These are phyloP conservation scores for Drechslerella stenobrocha DNA, from an alignment of 2,329 filamentous ascomycete species.

Conservation along the genomic window DNA sequence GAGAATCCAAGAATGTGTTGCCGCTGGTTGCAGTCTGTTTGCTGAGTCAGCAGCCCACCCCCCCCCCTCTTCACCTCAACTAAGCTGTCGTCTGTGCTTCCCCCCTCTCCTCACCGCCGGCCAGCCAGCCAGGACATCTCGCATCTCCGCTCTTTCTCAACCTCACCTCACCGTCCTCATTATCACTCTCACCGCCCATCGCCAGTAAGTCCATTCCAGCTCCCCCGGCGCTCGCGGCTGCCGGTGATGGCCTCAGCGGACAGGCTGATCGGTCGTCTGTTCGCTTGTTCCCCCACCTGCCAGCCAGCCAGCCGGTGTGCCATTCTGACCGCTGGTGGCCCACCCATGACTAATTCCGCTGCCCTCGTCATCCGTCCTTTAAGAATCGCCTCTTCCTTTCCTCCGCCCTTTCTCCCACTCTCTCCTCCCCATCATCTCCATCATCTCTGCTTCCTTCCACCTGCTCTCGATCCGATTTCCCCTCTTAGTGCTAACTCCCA, in stretches of 20 bases:
- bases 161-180: neutral
- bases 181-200: too few relatives aligned
- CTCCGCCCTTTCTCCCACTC: slow-evolving; percentile 48
- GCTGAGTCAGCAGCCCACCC: too few relatives aligned
- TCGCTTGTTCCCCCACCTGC: slow-evolving; percentile 13
- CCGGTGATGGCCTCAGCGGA: neutral
- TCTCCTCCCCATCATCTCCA: slow-evolving; percentile 52
- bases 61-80: too few relatives aligned
- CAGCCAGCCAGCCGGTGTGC: slow-evolving; percentile 6
- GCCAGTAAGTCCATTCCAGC: too few relatives aligned
- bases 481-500: slow-evolving; percentile 50
- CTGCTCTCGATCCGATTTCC: slow-evolving; percentile 50
- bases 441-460: slow-evolving; percentile 53
- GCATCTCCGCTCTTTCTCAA: neutral
- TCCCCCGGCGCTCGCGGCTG: too few relatives aligned
- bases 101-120: too few relatives aligned
- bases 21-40: neutral
- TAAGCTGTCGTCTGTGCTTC: too few relatives aligned
- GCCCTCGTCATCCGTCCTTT: slow-evolving; percentile 32
- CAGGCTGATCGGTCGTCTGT: neutral
- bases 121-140: too few relatives aligned
- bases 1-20: neutral
- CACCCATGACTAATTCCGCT: slow-evolving; percentile 49
- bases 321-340: slow-evolving; percentile 12
- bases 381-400: slow-evolving; percentile 32